Base-by-base conservation (phyloP, 768 basidiomycete species). In the Kwoniella europaea region DNA sequence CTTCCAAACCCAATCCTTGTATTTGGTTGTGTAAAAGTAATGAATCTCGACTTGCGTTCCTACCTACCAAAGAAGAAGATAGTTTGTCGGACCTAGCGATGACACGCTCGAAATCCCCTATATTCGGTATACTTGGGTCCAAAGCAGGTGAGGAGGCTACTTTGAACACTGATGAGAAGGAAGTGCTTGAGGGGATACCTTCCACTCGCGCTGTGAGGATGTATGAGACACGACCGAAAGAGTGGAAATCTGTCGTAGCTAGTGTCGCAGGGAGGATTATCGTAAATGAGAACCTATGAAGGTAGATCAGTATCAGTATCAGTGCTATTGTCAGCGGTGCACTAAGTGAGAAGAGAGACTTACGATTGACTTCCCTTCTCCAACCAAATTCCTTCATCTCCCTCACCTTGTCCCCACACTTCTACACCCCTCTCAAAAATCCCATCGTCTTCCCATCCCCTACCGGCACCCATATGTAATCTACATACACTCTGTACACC, bases 371-470 rank as follows among this genome's bases (percentile, higher is more conserved):
- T 71, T 9, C 74, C 74, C 52, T 77, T 72, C 20, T 72, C 76
- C 69, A 80, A 56, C 79, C 79, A 80, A 6, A 80, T 78, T 2
- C 79, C 79, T 22, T 78, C 77, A 10, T 70, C 63, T 12, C 65
- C 72, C 64, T 35, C 77, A 71, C 16, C 70, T 62, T 44, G 35
- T 10, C 54, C 54, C 16, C 68, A 54, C 9, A 78, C 71, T 57
- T 76, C 75, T 4, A 78, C 75, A 15, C 73, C 77, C 46, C 75
- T 35, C 58, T 78, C 79, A 68, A 80, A 78, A 10, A 80, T 69
- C 20, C 77, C 79, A 61, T 80, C 79, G 55, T 80, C 77, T 58
- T 80, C 79, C 79, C 79, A 80, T 2, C 75, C 77, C 22, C 79
- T 56, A 27, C 63, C 41, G 10, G 18, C 44, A 12, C 77, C 76